phyloP scores from a whole-genome alignment of 2,329 filamentous ascomycete genomes.

The Fusarium sp. region DNA sequence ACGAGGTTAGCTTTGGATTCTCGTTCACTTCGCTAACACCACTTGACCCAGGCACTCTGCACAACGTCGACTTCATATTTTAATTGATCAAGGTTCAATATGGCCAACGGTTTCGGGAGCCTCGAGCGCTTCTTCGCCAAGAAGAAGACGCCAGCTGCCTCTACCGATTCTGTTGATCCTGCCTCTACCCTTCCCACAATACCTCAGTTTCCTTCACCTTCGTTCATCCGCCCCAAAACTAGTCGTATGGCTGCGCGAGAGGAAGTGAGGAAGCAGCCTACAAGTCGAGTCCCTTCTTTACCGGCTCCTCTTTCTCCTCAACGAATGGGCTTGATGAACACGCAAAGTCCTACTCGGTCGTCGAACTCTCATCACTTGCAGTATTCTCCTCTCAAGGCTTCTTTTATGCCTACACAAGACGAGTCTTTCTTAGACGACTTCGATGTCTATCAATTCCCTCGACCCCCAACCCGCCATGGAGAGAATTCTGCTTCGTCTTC shows the following conservation, averaged over 20 bases:
- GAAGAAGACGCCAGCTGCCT: constrained; percentile 47
- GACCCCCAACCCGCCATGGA: constrained; percentile 46
- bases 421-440: constrained; percentile 46
- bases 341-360: constrained; percentile 20
- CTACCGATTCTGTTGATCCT: constrained; percentile 41
- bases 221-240: constrained; percentile 66
- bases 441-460: constrained; percentile 53
- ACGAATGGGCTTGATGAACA: constrained; percentile 21
- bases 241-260: constrained; percentile 68
- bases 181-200: constrained; percentile 40
- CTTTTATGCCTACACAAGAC: constrained; percentile 43
- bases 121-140: constrained; percentile 66
- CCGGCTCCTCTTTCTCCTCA: constrained; percentile 34
- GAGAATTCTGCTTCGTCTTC: constrained; percentile 42
- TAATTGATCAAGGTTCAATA: constrained; percentile 45
- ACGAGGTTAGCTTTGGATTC: constrained; percentile 7
- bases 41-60: constrained; percentile 35
- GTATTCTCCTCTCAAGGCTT: constrained; percentile 39
- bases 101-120: constrained; percentile 62
- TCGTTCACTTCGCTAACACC: constrained; percentile 38
- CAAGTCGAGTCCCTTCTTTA: constrained; percentile 46
- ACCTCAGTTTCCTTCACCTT: constrained; percentile 61
- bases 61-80: constrained; percentile 33
- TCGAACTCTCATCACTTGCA: constrained; percentile 27
- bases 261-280: constrained; percentile 51